These are phyloP conservation scores for Thermothelomyces thermophilus DNA, from an alignment of 2,329 filamentous ascomycete species.

Conservation along the genomic window DNA sequence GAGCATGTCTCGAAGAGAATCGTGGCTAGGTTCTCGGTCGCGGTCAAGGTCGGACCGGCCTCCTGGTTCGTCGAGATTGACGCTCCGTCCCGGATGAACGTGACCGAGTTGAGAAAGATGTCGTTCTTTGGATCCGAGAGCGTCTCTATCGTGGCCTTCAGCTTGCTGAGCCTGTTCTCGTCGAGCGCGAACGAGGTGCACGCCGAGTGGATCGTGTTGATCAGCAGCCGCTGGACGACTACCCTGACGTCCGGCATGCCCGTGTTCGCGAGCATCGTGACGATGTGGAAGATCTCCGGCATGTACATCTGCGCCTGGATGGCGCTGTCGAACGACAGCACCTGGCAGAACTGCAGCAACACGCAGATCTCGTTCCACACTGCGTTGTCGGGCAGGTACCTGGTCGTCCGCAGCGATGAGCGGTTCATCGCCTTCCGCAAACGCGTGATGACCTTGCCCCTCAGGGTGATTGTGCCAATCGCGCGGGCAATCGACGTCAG, in stretches of 20 bases:
- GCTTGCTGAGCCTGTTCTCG: constrained; percentile 49
- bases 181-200: constrained; percentile 60
- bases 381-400: constrained; percentile 57
- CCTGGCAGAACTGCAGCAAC: constrained; percentile 58
- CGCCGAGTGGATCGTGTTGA: constrained; percentile 62
- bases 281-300: constrained; percentile 63
- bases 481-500: constrained; percentile 57
- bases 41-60: constrained; percentile 42
- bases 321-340: constrained; percentile 61
- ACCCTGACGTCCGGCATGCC: constrained; percentile 51
- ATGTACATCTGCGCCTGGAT: constrained; percentile 62
- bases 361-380: constrained; percentile 66
- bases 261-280: constrained; percentile 64
- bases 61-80: constrained; percentile 51
- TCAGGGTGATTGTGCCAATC: constrained; percentile 58
- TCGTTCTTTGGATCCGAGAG: constrained; percentile 55
- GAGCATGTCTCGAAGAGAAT: constrained; percentile 58
- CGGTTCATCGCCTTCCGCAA: constrained; percentile 61
- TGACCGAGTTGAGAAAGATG: constrained; percentile 45
- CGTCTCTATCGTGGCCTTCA: constrained; percentile 50
- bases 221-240: constrained; percentile 55
- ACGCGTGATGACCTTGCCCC: constrained; percentile 58
- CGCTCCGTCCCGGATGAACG: constrained; percentile 44
- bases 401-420: constrained; percentile 60
- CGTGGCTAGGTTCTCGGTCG: constrained; percentile 55